Evolutionary conservation across 1,284 basidiomycete genomes (phyloP), one percentile per base, ranked within the genome.

Genomic region (Tetrapyrgos nigripes): DNA sequence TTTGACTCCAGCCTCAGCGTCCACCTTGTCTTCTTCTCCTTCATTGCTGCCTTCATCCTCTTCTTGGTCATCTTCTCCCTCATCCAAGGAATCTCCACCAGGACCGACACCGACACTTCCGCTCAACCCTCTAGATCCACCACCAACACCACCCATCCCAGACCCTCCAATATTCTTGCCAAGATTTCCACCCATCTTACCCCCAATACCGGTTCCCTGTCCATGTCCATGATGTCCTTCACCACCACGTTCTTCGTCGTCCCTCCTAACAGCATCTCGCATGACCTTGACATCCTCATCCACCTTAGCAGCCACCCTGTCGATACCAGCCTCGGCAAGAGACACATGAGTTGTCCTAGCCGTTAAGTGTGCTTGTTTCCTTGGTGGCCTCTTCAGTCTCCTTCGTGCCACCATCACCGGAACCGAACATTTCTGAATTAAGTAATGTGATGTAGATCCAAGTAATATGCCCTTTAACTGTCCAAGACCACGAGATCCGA

Each of bases 401-500:
- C 93, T 86, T 43, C 93, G 90, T 8, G 93, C 92, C 52, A 94
- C 91, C 94, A 96, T 96, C 58, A 96, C 94, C 2, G 93, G 96
- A 0, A 94, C 94, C 3, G 88, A 92, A 55, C 88, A 93, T 77
- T 94, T 95, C 77, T 95, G 95, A 45, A 98, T 94, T 50, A 98
- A 87, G 72, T 99, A 99, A 74, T 98, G 94, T 3, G 94, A 97
- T 1, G 96, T 98, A 3, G 94, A 97, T n/a, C 96, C 96, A 35
- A 98, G 88, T 5, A 98, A 82, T 68, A 98, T 97, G 24, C 94
- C 96, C 71, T 97, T 97, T 57, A 98, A 75, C 67, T 94, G 91
- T 24, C 93, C 87, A 28, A 97, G 69, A 60, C 97, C 97, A 58
- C 97, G 89, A 19, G 94, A 97, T 4, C 97, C 97, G 9, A 98